These are phyloP conservation scores for Penicillium cinerascens DNA, from an alignment of 495 filamentous ascomycete genomes.

Conservation along the genomic window DNA sequence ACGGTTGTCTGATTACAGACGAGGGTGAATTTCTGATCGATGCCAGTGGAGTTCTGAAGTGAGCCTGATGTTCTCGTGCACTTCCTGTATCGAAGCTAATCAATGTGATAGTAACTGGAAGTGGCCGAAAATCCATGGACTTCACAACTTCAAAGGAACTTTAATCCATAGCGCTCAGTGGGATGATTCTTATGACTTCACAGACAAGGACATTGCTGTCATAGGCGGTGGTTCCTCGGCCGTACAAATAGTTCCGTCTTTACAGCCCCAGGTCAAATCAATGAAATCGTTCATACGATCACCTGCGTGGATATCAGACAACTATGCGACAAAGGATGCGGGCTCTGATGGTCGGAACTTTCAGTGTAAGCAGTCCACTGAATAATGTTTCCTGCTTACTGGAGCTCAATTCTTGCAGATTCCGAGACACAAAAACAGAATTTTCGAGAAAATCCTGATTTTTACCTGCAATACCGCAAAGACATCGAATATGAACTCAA, in stretches of 20 bases:
- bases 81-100: too few relatives aligned
- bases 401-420: conserved; percentile 11
- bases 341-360: conserved; percentile 17
- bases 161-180: conserved; percentile 51
- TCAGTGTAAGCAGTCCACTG: too few relatives aligned
- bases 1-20: too few relatives aligned
- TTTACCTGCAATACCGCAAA: conserved; percentile 26
- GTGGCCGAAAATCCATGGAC: conserved; percentile 49
- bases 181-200: conserved; percentile 40
- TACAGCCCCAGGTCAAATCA: conserved; percentile 16
- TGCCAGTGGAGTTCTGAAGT: not conserved
- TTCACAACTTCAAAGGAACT: conserved; percentile 46
- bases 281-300: too few relatives aligned
- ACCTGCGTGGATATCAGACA: too few relatives aligned
- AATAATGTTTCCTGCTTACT: too few relatives aligned
- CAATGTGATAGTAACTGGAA: not conserved
- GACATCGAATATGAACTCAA: conserved; percentile 5
- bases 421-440: conserved; percentile 25
- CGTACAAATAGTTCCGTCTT: conserved; percentile 55
- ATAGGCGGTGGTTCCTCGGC: conserved; percentile 48
- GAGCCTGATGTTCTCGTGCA: too few relatives aligned
- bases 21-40: not conserved
- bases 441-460: conserved; percentile 2
- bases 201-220: conserved; percentile 47
- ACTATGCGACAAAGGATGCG: too few relatives aligned